Percentiles rank a stretch among this genome's conserved stretches.
Evolutionary conservation across 371 early-diverging fungal genomes (phyloP).

Genomic region (Saksenaea vasiformis): DNA sequence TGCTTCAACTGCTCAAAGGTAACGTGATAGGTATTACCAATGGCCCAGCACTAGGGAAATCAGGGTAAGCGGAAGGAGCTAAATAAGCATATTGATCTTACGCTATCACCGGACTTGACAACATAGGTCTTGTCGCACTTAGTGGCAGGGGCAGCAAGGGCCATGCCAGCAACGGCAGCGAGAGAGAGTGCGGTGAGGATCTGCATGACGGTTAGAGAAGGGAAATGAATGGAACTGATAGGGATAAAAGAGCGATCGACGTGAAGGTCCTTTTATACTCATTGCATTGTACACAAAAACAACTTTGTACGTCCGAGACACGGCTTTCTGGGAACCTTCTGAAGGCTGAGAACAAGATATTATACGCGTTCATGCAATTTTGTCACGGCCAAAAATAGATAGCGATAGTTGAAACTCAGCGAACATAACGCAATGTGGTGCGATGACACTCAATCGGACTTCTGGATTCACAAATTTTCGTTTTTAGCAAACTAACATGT

Average conservation of each 20-base stretch:
- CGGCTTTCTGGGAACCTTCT: neutral
- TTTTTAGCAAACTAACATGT: neutral
- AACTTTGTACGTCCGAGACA: neutral
- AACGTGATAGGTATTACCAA: conserved; percentile 21
- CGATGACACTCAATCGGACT: neutral
- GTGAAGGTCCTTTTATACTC: neutral
- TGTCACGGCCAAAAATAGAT: neutral
- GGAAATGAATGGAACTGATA: neutral
- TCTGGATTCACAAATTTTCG: neutral
- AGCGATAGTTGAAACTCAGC: neutral
- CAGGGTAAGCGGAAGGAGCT: neutral
- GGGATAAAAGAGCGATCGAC: neutral
- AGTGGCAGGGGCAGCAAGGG: conserved; percentile 7
- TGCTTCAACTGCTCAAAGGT: conserved; percentile 18
- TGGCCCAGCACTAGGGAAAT: conserved; percentile 22
- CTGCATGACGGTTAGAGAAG: neutral
- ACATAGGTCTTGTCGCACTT: conserved; percentile 24
- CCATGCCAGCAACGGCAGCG: conserved; percentile 9
- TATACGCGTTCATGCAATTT: neutral
- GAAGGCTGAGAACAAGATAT: neutral
- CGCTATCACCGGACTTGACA: conserved; percentile 22
- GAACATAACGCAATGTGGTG: neutral
- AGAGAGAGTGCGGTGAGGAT: conserved; percentile 14
- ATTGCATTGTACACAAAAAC: neutral
- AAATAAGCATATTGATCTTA: conserved; percentile 15